A percentile compares a stretch with the other conserved stretches of the same genome.
Evolutionary conservation across 495 filamentous ascomycete genomes (phyloP).

Genomic region (Xylaria flabelliformis): DNA sequence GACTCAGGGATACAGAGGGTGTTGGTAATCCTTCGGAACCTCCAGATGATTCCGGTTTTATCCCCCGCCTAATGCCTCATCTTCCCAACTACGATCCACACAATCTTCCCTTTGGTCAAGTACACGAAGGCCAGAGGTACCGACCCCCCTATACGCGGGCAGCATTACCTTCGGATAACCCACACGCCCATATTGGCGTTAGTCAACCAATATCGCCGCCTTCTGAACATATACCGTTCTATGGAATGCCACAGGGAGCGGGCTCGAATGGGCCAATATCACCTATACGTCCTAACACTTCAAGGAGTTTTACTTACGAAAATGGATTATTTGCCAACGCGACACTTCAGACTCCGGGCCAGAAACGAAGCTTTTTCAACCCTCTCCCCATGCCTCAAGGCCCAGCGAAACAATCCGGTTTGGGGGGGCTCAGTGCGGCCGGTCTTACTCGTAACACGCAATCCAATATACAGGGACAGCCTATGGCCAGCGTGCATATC

Average conservation of each 20-base stretch:
- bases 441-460: not conserved
- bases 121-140: not conserved
- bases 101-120: conserved; percentile 2
- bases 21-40: not conserved
- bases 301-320: conserved; percentile 48
- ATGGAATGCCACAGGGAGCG: conserved; percentile 28
- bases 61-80: not conserved
- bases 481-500: not conserved
- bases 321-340: conserved; percentile 42
- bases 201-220: conserved; percentile 24
- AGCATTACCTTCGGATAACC: conserved; percentile 27
- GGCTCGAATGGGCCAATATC: conserved; percentile 29
- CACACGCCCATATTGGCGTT: conserved; percentile 15
- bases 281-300: conserved; percentile 28
- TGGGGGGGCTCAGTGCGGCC: not conserved
- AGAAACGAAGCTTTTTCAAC: too few relatives aligned
- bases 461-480: not conserved
- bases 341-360: conserved; percentile 32
- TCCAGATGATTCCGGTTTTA: conserved; percentile 9
- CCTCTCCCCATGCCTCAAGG: not conserved
- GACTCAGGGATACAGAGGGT: not conserved
- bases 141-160: conserved; percentile 22
- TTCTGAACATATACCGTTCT: conserved; percentile 27
- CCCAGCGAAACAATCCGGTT: not conserved
- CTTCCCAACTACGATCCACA: conserved; percentile 13